A percentile compares a stretch with the other conserved stretches of the same genome.
Evolutionary conservation across 2,329 filamentous ascomycete species (phyloP).

Genomic region (Aureobasidium sp.): DNA sequence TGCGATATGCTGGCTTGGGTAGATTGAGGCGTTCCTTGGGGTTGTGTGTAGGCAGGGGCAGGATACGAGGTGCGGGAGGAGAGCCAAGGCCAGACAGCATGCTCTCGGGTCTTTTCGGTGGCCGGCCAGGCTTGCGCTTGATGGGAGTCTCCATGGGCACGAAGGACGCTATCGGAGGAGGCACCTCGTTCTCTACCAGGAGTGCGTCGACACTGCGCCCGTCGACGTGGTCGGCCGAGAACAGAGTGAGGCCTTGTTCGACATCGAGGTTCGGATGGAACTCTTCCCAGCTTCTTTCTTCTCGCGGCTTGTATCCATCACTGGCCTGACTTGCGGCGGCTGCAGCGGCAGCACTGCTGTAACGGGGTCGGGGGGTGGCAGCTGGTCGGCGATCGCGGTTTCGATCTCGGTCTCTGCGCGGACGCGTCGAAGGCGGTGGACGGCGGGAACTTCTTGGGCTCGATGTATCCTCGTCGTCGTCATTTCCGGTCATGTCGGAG

Average conservation of each 20-base stretch:
- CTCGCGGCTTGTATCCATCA: conserved; percentile 93
- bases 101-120: conserved; percentile 55
- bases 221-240: conserved; percentile 78
- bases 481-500: conserved; percentile 12
- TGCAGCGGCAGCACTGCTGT: conserved; percentile 79
- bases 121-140: conserved; percentile 57
- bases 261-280: conserved; percentile 95
- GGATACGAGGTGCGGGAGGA: conserved; percentile 56
- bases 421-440: conserved; percentile 25
- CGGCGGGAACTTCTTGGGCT: conserved; percentile 10
- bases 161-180: conserved; percentile 14
- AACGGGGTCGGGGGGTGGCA: conserved; percentile 56
- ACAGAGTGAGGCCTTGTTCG: conserved; percentile 69
- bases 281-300: conserved; percentile 95
- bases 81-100: conserved; percentile 55
- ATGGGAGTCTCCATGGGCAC: conserved; percentile 31
- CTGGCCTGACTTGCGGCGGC: conserved; percentile 82
- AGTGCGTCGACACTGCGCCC: conserved; percentile 41
- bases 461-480: conserved; percentile 15
- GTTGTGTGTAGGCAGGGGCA: conserved; percentile 73
- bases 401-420: conserved; percentile 36
- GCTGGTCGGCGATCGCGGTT: conserved; percentile 28
- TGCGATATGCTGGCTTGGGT: conserved; percentile 67
- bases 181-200: not conserved
- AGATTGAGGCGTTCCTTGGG: conserved; percentile 73